Evolutionary conservation across 2,329 filamentous ascomycete genomes (phyloP), one percentile per base, ranked within the genome.

Genomic region (Trichocomaceae sp.): DNA sequence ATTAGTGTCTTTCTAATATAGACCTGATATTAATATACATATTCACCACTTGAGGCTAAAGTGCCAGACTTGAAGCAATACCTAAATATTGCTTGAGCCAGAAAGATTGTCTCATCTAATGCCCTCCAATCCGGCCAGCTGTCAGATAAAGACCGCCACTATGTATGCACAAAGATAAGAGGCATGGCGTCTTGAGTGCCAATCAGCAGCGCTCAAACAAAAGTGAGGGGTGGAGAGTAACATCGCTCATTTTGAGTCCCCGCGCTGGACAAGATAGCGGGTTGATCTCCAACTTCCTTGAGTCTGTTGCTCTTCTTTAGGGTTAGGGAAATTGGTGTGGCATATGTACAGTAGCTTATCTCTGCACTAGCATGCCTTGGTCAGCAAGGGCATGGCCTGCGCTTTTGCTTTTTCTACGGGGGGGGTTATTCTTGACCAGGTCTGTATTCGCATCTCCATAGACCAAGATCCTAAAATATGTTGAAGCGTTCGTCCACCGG

Each of bases 401-500:
- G 35, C 35, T 8, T 37, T 39, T 39, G 23, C 20, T 19, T n/a
- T 45, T 35, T 45, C 10, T 15, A n/a, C 15, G 2, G 9, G 20
- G 22, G 39, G 22, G 33, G 2, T 17, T 46, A 10, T 37, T 19
- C 29, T 37, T 20, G 20, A 12, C 9, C 13, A n/a, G n/a, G n/a
- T 45, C 19, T 23, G n/a, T n/a, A 12, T 29, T 41, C 22, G 29
- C 22, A 39, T 39, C 22, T 19, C 50, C 15, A 23, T 12, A 42
- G 19, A 17, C 15, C 19, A 12, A 52, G 26, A 26, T 3, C 23
- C 7, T 26, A 26, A 7, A 60, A 59, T 33, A 75, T 75, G 69
- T 53, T 73, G 54, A 59, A 58, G 47, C 69, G 63, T 54, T 65
- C 71, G 6, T 55, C 56, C 5, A 77, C 75, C 7, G 75, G 74